A percentile compares a stretch with the other conserved stretches of the same genome.
Conservation (phyloP, 768 basidiomycete species). For the Phaffia tasmanica region DNA sequence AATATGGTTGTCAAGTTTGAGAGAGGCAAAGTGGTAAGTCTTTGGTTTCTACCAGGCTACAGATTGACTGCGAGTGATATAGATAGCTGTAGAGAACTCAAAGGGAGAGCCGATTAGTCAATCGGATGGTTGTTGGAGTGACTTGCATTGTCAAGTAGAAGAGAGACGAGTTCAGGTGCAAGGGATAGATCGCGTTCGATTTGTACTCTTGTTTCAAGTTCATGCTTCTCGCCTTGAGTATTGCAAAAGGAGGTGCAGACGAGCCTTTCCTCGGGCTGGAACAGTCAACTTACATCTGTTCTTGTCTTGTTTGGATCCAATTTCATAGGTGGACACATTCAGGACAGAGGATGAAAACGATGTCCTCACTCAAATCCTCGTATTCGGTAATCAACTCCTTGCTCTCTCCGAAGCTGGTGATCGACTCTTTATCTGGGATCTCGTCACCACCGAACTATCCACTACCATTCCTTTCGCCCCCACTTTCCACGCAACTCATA, state of each 20-base stretch:
- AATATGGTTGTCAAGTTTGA: slow-evolving; percentile 6
- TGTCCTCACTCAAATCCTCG: slow-evolving; percentile 51
- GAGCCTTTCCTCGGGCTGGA: too few relatives aligned
- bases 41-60: background rate
- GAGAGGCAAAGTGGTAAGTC: slow-evolving; percentile 11
- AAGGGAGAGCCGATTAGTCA: too few relatives aligned
- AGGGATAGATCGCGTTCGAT: too few relatives aligned
- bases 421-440: slow-evolving; percentile 60
- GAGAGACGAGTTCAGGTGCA: too few relatives aligned
- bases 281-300: too few relatives aligned
- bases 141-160: too few relatives aligned
- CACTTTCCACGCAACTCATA: slow-evolving; percentile 69
- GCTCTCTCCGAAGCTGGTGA: slow-evolving; percentile 67
- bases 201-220: too few relatives aligned
- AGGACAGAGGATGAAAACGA: slow-evolving; percentile 13
- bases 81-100: too few relatives aligned
- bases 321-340: slow-evolving; percentile 20
- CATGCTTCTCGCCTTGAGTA: background rate
- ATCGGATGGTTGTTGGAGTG: too few relatives aligned
- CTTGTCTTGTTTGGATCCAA: background rate
- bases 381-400: slow-evolving; percentile 73
- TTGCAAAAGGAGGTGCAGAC: background rate
- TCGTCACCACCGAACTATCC: slow-evolving; percentile 45
- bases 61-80: background rate
- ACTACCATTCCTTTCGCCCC: slow-evolving; percentile 65